These are phyloP conservation scores for Madurella mycetomatis DNA, from an alignment of 2,329 filamentous ascomycete genomes.

Conservation along the genomic window DNA sequence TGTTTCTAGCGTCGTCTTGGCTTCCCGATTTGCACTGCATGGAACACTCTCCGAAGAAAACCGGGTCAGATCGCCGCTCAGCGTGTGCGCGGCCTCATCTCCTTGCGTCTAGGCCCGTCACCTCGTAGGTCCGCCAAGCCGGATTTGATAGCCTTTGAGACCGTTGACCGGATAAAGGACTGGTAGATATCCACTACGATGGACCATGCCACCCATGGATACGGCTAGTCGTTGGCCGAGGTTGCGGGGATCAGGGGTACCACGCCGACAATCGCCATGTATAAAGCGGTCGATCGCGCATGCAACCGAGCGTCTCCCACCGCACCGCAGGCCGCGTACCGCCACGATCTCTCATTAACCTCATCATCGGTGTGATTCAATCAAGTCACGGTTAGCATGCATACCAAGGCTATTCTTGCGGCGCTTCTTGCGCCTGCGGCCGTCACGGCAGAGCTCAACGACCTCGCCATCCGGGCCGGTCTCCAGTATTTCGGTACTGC, in stretches of 20 bases:
- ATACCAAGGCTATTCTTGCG: constrained; percentile 18
- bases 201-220: too few species aligned
- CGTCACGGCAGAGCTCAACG: constrained; percentile 40
- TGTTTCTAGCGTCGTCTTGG: constrained; percentile 12
- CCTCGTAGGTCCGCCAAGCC: background rate
- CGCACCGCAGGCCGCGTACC: background rate
- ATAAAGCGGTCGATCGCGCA: too few species aligned
- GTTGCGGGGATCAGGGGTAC: too few species aligned
- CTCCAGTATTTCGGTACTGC: constrained; percentile 62
- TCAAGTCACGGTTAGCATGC: constrained; percentile 16
- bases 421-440: constrained; percentile 24
- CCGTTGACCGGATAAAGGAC: background rate
- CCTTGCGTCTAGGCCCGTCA: background rate
- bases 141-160: background rate
- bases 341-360: background rate
- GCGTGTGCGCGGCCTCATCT: background rate
- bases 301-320: background rate
- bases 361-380: background rate
- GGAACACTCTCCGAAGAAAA: constrained; percentile 23
- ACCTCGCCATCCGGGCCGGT: constrained; percentile 52
- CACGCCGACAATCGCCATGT: too few species aligned
- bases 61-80: constrained; percentile 12
- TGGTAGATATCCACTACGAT: too few species aligned
- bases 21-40: constrained; percentile 17
- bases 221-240: too few species aligned